Base-by-base conservation (phyloP, 176 grass and related monocot genomes). In the Poa pratensis region DNA sequence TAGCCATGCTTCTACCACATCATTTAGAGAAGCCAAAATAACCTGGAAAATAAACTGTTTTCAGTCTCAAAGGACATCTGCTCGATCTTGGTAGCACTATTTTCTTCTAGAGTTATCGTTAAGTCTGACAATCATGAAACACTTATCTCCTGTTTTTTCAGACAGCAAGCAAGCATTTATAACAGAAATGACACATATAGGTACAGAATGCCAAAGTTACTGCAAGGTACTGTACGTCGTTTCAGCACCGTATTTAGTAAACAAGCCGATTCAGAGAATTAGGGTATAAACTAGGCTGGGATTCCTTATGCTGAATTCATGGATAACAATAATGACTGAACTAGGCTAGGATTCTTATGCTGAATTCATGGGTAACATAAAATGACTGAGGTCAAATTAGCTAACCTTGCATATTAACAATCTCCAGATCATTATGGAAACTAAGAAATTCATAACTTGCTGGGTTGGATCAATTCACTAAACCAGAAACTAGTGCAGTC, bases 1-100 rank as follows among this genome's bases (percentile, higher is more conserved):
- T 69, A 94, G 62, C 67, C 91, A 92, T 61, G 89, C 92, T 89
- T 99, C 86, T 68, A 83, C 79, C 28, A 91, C 88, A 66, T 94
- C 96, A 92, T 90, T 85, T 46, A 99, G 89, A 26, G 96, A 94
- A 66, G 90, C 91, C 79, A 88, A 85, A 94, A 94, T 92, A 80
- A 96, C 91, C 96, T 99, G 77, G 76, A 87, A 92, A 83, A 43
- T 16, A 16, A 76, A 76, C 68, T 34, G 26, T 34, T 30, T 90
- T 53, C 82, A 73, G 32, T 57, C 11, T 79, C 74, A 79, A 83
- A 83, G 58, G 26, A 54, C 22, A 42, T 58, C 18, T 23, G 10
- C 77, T 48, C 34, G 24, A 83, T 73, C 24, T 7, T 8, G 49
- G 40, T 48, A 75, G 10, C 20, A 80, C 35, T 12, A 17, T 34